Evolutionary conservation across 2,329 filamentous ascomycete genomes (phyloP), one percentile per base, ranked within the genome.

Genomic region (Alternaria ventricosa): DNA sequence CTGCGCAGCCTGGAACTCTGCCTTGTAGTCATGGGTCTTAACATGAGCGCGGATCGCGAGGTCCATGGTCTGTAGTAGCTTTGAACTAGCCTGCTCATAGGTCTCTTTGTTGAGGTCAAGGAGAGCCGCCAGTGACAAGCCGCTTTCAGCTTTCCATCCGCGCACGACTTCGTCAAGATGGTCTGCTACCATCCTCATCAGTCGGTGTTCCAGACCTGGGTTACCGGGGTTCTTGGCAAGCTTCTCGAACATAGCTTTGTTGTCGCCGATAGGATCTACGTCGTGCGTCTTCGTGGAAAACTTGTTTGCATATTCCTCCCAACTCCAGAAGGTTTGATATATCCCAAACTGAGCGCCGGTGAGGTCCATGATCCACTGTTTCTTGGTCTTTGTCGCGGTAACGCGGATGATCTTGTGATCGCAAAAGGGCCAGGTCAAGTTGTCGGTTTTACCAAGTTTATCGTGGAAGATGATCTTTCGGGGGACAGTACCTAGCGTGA

Each of bases 271-370:
- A 11, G n/a, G n/a, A 4, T 22, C 1, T 0, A 9, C 12, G 1
- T 5, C 2, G 1, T 30, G 5, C 1, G 30, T 7, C 1, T 13
- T 6, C 12, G 12, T 23, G 9, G 15, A 18, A 13, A 43, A 45
- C 2, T 6, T 9, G 9, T 11, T 13, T 6, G 28, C 4, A 18
- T 55, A 64, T 4, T 54, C 22, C 5, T 45, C 8, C 58, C 54
- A 55, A 13, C 0, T 11, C 55, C 55, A 65, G 6, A 62, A 46
- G 1, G 44, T 20, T 6, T 5, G 3, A 12, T 15, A 3, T 1
- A 65, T 61, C 1, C 62, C 59, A 15, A 51, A 65, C 8, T 59
- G 62, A 6, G 49, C 55, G 9, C 62, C 33, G n/a, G 18, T 53
- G 11, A 61, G 7, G 10, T 65, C 59, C 1, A 65, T 20, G 3